Base-by-base conservation (phyloP, 2,329 filamentous ascomycete genomes). In the Ceratocystiopsis brevicomis region DNA sequence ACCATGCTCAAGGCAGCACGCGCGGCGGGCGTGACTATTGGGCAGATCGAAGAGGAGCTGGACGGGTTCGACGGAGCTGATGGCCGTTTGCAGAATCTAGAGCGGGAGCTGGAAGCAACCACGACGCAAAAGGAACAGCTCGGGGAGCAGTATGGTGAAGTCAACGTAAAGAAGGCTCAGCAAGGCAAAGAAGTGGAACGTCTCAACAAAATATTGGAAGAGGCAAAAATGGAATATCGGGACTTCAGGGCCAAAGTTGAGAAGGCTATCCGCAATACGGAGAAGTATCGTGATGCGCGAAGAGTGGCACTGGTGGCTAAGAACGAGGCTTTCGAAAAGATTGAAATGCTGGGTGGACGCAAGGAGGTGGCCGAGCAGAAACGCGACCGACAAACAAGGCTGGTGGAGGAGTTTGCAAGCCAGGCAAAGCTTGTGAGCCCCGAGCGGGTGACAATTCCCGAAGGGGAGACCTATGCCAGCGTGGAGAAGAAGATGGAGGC, bases 11-110 rank as follows among this genome's bases (percentile, higher is more conserved):
- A 72, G 36, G 60, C 67, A 3, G 56, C 69, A 33, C 77, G 84
- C 47, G 60, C 63, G 42, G 71, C 76, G 8, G 70, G 79, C 42
- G 75, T 78, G 42, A 62, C 66, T 8, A 66, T 81, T 9, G 62
- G 67, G 43, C 49, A 58, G 46, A 52, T 69, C 39, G 53, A 71
- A 32, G 71, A 74, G 43, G 72, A 75, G 38, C 66, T 92, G 36
- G 76, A 84, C 48, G 67, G 63, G 21, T 72, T 73, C 39, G 71
- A 81, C 47, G 78, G 79, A 3, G 73, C 76, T 44, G 83, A 85
- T 53, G 77, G 73, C 40, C 68, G 69, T 42, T 62, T 88, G 1
- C 69, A 76, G 39, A 61, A 62, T 13, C 62, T 85, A 2, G 69
- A 69, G 44, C 58, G 63, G 15, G 64, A 73, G 40, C 66, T 92